Evolutionary conservation across 208 protist genomes (phyloP).

Genomic region (Leptomonas seymouri): DNA sequence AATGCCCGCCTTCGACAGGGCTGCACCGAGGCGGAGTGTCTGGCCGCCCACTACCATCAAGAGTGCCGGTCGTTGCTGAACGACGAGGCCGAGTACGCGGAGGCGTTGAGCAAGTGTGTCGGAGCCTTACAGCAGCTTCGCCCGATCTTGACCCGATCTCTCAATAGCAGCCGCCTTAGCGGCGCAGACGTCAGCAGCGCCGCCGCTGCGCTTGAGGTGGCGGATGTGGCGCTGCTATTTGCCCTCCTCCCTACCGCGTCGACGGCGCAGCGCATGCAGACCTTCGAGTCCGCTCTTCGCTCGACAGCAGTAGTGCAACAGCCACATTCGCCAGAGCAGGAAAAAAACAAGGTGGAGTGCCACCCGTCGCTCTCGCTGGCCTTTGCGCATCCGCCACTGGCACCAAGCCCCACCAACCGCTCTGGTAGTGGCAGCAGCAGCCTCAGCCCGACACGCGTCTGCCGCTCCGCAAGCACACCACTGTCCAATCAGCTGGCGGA

Average conservation of each 20-base stretch:
- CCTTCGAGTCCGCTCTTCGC: slow-evolving; percentile 56
- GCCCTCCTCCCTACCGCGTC: slow-evolving; percentile 58
- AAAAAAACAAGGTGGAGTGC: neutral
- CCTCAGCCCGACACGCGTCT: slow-evolving; percentile 20
- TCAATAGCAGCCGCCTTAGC: neutral
- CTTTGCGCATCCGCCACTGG: slow-evolving; percentile 26
- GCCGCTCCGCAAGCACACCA: slow-evolving; percentile 4
- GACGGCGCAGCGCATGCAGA: slow-evolving; percentile 59
- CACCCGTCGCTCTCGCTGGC: slow-evolving; percentile 1
- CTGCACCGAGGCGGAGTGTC: slow-evolving; percentile 82
- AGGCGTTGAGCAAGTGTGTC: slow-evolving; percentile 61
- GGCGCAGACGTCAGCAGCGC: neutral
- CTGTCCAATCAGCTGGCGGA: slow-evolving; percentile 26
- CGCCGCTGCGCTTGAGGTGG: slow-evolving; percentile 26
- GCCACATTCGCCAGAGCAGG: slow-evolving; percentile 3
- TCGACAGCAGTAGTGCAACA: neutral
- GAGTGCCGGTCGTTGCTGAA: slow-evolving; percentile 54
- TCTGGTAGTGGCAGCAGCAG: slow-evolving; percentile 23
- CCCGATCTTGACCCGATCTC: slow-evolving; percentile 18
- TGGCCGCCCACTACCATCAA: slow-evolving; percentile 85
- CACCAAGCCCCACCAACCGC: slow-evolving; percentile 24
- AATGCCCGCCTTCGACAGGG: slow-evolving; percentile 70
- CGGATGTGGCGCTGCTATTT: slow-evolving; percentile 58
- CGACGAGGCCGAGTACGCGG: slow-evolving; percentile 65
- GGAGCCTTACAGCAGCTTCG: slow-evolving; percentile 47